Conservation (phyloP, 805 yeast genomes). For the Kluyveromyces nonfermentans region DNA sequence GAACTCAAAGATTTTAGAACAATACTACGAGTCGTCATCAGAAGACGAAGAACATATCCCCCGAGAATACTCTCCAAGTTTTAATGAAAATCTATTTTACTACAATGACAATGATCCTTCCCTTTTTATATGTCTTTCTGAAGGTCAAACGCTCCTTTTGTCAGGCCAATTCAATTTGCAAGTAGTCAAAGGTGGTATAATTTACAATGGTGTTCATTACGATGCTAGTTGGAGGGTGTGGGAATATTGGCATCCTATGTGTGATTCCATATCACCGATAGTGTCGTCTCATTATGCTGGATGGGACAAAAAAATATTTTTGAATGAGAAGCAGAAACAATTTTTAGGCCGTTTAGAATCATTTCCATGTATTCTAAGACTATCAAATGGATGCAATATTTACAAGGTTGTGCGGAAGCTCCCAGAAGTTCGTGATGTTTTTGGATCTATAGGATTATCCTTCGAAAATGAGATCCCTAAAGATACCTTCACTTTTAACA, state of each 20-base stretch:
- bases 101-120: conserved; percentile 3
- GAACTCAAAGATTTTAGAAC: neutral
- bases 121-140: conserved; percentile 16
- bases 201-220: conserved; percentile 24
- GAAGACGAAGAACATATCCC: neutral
- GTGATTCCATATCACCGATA: conserved; percentile 21
- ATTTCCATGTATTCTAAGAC: conserved; percentile 17
- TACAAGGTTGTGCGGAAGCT: conserved; percentile 10
- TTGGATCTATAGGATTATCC: conserved; percentile 13
- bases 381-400: conserved; percentile 12
- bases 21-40: neutral
- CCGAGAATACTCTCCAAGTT: neutral
- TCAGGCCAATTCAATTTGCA: conserved; percentile 23
- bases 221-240: conserved; percentile 17
- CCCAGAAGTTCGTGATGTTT: conserved; percentile 15
- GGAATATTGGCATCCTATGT: conserved; percentile 24
- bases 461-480: neutral
- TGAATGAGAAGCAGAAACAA: conserved; percentile 7
- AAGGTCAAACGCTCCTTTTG: conserved; percentile 18
- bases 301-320: conserved; percentile 20
- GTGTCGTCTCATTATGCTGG: conserved; percentile 26
- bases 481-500: neutral
- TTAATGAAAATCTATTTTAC: too few species aligned
- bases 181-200: conserved; percentile 26
- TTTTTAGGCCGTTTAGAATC: conserved; percentile 4